Conservation (phyloP, 495 filamentous ascomycete genomes). For the Letharia lupina region DNA sequence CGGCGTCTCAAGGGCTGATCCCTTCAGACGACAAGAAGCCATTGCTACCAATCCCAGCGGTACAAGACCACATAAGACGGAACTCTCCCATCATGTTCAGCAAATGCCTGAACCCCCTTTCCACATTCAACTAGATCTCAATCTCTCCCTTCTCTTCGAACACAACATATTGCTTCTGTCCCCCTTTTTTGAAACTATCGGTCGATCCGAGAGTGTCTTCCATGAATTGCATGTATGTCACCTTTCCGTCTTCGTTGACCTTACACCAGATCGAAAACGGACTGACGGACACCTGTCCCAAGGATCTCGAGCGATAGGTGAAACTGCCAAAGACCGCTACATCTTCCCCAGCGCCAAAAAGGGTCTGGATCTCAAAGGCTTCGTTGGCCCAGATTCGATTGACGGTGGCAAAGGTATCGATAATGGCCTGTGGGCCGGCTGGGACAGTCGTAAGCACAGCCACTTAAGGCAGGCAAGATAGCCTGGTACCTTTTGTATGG, state of each 20-base stretch:
- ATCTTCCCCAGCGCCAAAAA: constrained; percentile 17
- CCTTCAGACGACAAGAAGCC: neutral
- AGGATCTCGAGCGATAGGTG: constrained; percentile 14
- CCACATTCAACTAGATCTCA: constrained; percentile 2
- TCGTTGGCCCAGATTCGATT: constrained; percentile 14
- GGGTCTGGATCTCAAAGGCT: constrained; percentile 17
- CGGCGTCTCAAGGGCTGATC: neutral
- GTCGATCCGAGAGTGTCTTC: constrained; percentile 23
- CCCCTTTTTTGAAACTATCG: constrained; percentile 14
- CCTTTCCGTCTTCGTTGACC: constrained; percentile 18
- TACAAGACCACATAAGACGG: neutral
- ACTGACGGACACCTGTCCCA: constrained; percentile 17
- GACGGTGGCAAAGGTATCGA: constrained; percentile 24
- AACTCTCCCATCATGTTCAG: neutral
- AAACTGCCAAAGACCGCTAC: constrained; percentile 21
- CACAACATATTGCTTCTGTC: constrained; percentile 5
- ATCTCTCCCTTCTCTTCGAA: constrained; percentile 14
- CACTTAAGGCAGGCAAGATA: neutral
- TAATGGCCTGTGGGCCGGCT: constrained; percentile 19
- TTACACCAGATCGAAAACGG: constrained; percentile 22
- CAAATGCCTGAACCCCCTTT: neutral
- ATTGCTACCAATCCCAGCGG: neutral
- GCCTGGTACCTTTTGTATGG: constrained; percentile 10
- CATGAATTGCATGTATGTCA: constrained; percentile 26
- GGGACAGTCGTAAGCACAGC: neutral